Evolutionary conservation across 148 eudicot genomes (phyloP), one percentile per base, ranked within the genome.

Genomic region (Pharnaceum exiguum): DNA sequence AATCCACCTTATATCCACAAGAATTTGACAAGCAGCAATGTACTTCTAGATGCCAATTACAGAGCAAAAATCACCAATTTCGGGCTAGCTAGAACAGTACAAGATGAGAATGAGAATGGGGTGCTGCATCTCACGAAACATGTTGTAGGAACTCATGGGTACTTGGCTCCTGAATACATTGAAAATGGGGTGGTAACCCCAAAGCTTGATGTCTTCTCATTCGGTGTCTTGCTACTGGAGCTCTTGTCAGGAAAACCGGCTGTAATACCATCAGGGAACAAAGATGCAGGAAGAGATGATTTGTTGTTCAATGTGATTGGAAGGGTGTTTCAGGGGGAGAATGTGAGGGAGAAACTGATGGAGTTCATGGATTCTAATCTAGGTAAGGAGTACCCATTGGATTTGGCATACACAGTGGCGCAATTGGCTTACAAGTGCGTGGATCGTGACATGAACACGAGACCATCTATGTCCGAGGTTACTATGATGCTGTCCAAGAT

Each of bases 1-100:
- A 83, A 52, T 29, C 95, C 95, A 16, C 97, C 97, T 37, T 86
- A 79, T 55, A 70, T 89, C 25, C 95, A 89, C 75, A 86, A 89
- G 71, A 86, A 86, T 70, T 65, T 89, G 54, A 86, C 68, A 38
- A 89, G 68, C 59, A 81, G 86, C 69, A 86, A 86, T 39, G 63
- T 86, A 13, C 80, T 89, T 48, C 36, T 89, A 43, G 85, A 82
- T 19, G 53, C 48, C 32, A 63, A 71, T 47, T 67, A 76, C 46
- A 75, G 84, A 24, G 86, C 81, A 12, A 89, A 89, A 61, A 40
- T 89, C 28, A 73, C 86, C 12, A 85, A 82, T 62, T 89, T 89
- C 28, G 86, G 86, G 37, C 57, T 89, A 17, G 91, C 93, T 3
- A 82, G 87, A 63, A 68, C 66, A 18, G 16, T 85, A 17, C 69